A percentile compares a stretch with the other conserved stretches of the same genome.
Evolutionary conservation across 345 rosid species (phyloP).

Genomic region (Garcia nutans): DNA sequence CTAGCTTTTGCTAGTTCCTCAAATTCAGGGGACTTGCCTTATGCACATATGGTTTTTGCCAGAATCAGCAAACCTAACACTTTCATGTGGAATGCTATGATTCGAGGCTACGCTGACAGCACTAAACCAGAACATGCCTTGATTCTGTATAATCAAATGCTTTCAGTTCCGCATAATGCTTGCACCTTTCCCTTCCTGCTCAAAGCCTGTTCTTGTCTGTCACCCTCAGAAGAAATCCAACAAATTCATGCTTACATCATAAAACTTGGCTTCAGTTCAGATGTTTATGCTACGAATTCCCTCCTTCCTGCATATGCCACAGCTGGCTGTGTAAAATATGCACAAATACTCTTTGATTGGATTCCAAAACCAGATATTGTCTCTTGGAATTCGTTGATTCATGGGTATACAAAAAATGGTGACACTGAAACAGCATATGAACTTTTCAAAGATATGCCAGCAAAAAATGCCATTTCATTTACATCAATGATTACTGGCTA

Average conservation of each 20-base stretch:
- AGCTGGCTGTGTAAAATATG: conserved; percentile 34
- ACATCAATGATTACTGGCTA: conserved; percentile 71
- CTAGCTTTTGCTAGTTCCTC: conserved; percentile 42
- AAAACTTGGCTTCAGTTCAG: conserved; percentile 49
- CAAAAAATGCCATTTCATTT: conserved; percentile 56
- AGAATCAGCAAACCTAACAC: conserved; percentile 40
- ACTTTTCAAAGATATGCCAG: conserved; percentile 45
- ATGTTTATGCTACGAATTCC: conserved; percentile 51
- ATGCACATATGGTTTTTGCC: conserved; percentile 51
- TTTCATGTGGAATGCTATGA: conserved; percentile 66
- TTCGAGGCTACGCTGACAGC: conserved; percentile 50
- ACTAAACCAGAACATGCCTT: conserved; percentile 47
- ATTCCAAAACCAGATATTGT: conserved; percentile 45
- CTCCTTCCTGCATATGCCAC: conserved; percentile 55
- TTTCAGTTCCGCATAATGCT: conserved; percentile 47
- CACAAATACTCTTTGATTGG: conserved; percentile 45
- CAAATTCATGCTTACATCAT: conserved; percentile 59
- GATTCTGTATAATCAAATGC: conserved; percentile 54
- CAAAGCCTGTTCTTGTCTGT: conserved; percentile 56
- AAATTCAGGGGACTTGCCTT: conserved; percentile 34
- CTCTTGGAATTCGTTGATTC: conserved; percentile 74
- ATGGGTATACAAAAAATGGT: conserved; percentile 50
- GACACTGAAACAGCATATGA: conserved; percentile 37
- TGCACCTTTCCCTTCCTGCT: conserved; percentile 74
- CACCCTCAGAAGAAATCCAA: conserved; percentile 40